phyloP scores from a whole-genome alignment of 257 asterid species.

The Solanum raphanifolium region DNA sequence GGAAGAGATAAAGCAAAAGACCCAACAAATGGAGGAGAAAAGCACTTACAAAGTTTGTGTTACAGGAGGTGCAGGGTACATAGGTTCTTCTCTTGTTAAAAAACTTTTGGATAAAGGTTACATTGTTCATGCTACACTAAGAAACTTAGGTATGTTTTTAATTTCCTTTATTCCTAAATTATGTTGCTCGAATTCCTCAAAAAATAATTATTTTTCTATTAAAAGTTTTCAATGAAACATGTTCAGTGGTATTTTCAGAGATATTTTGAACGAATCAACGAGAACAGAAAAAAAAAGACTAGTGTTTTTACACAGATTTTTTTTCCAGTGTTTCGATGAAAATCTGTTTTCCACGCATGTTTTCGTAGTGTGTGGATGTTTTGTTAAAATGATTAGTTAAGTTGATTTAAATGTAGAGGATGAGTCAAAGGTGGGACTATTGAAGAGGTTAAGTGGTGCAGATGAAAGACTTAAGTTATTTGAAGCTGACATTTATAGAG shows the following conservation, averaged over 20 bases:
- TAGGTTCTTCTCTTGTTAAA: slow-evolving; percentile 50
- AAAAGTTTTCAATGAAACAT: too few species aligned
- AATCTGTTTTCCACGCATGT: too few species aligned
- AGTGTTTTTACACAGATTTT: too few species aligned
- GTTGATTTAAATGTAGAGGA: slow-evolving; percentile 27
- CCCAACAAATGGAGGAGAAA: background rate
- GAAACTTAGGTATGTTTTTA: slow-evolving; percentile 36
- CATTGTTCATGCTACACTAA: slow-evolving; percentile 56
- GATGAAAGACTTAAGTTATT: slow-evolving; percentile 36
- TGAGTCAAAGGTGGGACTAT: slow-evolving; percentile 36
- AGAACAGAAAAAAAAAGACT: too few species aligned
- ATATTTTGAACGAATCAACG: too few species aligned
- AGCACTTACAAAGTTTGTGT: slow-evolving; percentile 41
- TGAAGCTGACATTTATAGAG: slow-evolving; percentile 51
- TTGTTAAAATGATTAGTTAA: background rate
- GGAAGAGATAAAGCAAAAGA: background rate
- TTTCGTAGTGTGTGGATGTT: too few species aligned
- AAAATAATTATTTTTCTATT: too few species aligned
- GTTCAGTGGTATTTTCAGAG: too few species aligned
- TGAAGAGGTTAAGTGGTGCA: slow-evolving; percentile 37
- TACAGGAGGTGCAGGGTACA: slow-evolving; percentile 56
- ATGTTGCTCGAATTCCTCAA: too few species aligned
- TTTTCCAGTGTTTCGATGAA: too few species aligned
- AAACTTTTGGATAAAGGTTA: slow-evolving; percentile 43
- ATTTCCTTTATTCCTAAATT: too few species aligned